Base-by-base conservation (phyloP, 805 yeast species). In the Myxozyma neglecta region DNA sequence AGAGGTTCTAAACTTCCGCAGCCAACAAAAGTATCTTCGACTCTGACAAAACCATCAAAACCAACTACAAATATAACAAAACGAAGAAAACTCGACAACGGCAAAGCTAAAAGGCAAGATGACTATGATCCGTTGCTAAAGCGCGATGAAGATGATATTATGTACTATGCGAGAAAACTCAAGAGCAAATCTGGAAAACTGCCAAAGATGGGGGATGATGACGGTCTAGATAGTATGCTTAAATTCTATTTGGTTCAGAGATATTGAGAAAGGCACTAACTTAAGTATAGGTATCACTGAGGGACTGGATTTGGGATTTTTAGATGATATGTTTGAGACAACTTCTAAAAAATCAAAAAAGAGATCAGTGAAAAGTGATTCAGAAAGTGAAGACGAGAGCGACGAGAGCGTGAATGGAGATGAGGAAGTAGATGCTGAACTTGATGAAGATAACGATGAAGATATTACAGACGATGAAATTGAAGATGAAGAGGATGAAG, bases 131-230 rank as follows among this genome's bases (percentile, higher is more conserved):
- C 68, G 6, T 74, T 80, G 39, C 70, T 82, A 67, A 75, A 76
- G 52, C 79, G 81, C 64, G 96, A 89, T 67, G 96, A 89, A 61
- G 86, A 83, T 59, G 96, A 92, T 57, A 85, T 89, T 75, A 84
- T 81, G 47, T 90, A 87, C 70, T 92, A 90, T 72, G 92, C 97
- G 3, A 87, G 87, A 65, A 86, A 88, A 69, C 77, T 92, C 9
- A 96, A 96, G 1, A 72, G 89, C 68, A 85, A 85, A 65, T 79
- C 78, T 14, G 66, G 66, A 13, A 63, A 57, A 29, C 43, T 63
- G 42, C 76, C 87, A 51, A 74, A 79, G 43, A 82, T 81, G 64
- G 71, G 71, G 3, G 85, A 81, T 44, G 90, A 87, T 70, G 97
- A 90, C 73, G 82, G 86, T 1, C 78, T 91, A 52, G 96, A 89